These are phyloP conservation scores for Azolla pinnata DNA, from an alignment of 75 land plant genomes.

Conservation along the genomic window DNA sequence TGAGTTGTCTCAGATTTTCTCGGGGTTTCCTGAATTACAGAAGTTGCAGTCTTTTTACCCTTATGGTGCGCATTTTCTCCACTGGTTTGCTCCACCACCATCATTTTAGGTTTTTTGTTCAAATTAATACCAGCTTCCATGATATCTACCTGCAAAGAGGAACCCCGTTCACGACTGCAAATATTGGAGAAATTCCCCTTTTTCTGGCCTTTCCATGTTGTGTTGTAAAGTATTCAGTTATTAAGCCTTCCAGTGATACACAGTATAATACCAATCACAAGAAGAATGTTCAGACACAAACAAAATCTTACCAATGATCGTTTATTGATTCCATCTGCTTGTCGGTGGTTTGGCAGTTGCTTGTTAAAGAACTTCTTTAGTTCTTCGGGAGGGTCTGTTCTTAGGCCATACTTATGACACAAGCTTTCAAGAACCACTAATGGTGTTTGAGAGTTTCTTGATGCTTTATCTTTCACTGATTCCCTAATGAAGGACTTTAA, in stretches of 20 bases:
- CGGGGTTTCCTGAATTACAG: no score
- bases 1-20: no score
- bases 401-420: conserved; percentile 50
- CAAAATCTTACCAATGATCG: conserved; percentile 12
- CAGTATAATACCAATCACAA: not conserved
- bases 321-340: conserved; percentile 16
- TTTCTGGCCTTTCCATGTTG: not conserved
- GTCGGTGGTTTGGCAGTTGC: conserved; percentile 4
- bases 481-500: conserved; percentile 72
- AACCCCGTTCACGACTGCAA: not conserved
- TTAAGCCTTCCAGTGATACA: not conserved
- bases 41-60: not conserved
- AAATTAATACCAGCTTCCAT: not conserved
- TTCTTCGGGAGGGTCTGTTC: conserved; percentile 46
- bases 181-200: not conserved
- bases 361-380: conserved; percentile 15
- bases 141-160: not conserved
- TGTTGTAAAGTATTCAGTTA: not conserved
- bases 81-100: not conserved
- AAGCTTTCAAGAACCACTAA: conserved; percentile 71
- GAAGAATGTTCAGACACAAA: not conserved
- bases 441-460: conserved; percentile 26
- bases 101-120: conserved; percentile 1
- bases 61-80: not conserved
- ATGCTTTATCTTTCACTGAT: conserved; percentile 48